Conservation (phyloP, 2,329 filamentous ascomycete genomes). For the Claviceps purpurea region DNA sequence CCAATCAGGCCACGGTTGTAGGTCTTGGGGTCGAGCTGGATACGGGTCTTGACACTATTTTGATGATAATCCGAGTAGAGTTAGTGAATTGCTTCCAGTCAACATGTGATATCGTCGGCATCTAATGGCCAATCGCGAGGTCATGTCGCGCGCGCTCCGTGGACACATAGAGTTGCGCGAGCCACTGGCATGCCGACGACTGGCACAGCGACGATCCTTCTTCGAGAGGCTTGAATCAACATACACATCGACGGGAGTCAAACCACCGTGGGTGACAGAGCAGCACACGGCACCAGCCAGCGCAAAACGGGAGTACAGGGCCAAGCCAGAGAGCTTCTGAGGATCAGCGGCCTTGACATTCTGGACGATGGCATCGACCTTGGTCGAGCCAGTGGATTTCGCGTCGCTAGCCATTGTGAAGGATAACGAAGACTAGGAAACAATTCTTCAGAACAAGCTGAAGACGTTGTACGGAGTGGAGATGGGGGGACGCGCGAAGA, state of each 20-base stretch:
- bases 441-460: constrained; percentile 2
- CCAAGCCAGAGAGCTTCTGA: constrained; percentile 35
- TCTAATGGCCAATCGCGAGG: neutral
- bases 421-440: neutral
- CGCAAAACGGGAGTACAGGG: constrained; percentile 90
- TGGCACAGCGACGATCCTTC: neutral
- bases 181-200: neutral
- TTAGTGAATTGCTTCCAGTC: neutral
- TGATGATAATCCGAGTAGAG: neutral
- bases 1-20: constrained; percentile 83
- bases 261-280: constrained; percentile 89
- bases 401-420: constrained; percentile 30
- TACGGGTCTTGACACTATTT: constrained; percentile 80
- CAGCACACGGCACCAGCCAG: constrained; percentile 97
- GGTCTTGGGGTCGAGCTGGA: constrained; percentile 79
- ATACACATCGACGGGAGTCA: constrained; percentile 99
- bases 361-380: constrained; percentile 32
- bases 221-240: constrained; percentile 29
- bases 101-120: neutral
- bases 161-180: neutral
- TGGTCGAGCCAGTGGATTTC: constrained; percentile 25
- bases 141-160: neutral
- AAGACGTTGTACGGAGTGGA: constrained; percentile 7
- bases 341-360: constrained; percentile 27
- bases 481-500: neutral